Conservation (phyloP, 805 yeast genomes). For the Gaillardinia entomophila region DNA sequence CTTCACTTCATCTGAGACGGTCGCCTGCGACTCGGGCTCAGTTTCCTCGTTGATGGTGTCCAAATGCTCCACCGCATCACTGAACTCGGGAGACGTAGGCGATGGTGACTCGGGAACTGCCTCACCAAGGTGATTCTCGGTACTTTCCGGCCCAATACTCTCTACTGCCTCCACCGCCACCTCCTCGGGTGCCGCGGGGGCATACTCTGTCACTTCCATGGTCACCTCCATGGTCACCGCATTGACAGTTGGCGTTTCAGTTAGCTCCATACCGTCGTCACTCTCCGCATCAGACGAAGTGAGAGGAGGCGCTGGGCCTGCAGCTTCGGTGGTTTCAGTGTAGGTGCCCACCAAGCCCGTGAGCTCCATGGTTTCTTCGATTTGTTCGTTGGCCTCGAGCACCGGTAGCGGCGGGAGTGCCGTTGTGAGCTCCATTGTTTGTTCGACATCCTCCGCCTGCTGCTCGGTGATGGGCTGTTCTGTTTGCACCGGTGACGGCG, state of each 20-base stretch:
- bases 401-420: conserved; percentile 2
- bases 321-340: too few relatives aligned
- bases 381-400: neutral
- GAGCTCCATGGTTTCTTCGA: conserved; percentile 13
- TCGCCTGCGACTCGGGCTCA: neutral
- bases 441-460: conserved; percentile 1
- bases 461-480: too few relatives aligned
- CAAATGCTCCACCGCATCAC: neutral
- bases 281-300: too few relatives aligned
- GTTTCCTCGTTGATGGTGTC: conserved; percentile 1
- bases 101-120: neutral
- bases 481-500: too few relatives aligned
- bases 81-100: neutral
- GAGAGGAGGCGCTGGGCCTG: too few relatives aligned
- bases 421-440: conserved; percentile 8
- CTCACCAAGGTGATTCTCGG: neutral
- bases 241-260: conserved; percentile 1
- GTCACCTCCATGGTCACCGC: conserved; percentile 2
- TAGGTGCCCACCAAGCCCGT: too few relatives aligned
- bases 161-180: too few relatives aligned
- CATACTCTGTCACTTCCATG: too few relatives aligned
- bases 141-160: too few relatives aligned
- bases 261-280: conserved; percentile 5
- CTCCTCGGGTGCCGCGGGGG: too few relatives aligned
- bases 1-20: neutral